A percentile compares a stretch with the other conserved stretches of the same genome.
phyloP scores from a whole-genome alignment of 257 asterid genomes.

The Jaltomata sinuosa region DNA sequence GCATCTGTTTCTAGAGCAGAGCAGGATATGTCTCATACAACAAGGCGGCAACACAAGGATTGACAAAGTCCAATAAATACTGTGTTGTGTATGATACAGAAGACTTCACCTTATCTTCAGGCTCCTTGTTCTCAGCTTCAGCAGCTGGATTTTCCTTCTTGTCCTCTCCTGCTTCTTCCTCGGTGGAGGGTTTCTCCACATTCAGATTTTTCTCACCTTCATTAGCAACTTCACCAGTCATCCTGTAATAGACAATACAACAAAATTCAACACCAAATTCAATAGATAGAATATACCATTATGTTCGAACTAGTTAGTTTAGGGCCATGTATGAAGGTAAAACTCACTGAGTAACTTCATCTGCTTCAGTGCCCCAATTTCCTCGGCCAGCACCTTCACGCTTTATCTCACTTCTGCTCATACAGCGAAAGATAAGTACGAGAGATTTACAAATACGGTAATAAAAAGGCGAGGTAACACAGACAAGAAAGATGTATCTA shows the following conservation, averaged over 20 bases:
- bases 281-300: background rate
- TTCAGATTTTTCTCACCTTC: conserved; percentile 50
- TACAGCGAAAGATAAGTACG: background rate
- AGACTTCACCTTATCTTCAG: conserved; percentile 58
- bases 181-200: conserved; percentile 39
- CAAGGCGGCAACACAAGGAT: background rate
- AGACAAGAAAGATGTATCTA: conserved; percentile 9
- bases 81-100: background rate
- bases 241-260: conserved; percentile 19
- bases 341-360: conserved; percentile 64
- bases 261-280: background rate
- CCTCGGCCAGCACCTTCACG: conserved; percentile 81
- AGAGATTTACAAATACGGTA: background rate
- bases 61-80: background rate
- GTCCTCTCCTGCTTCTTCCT: conserved; percentile 39
- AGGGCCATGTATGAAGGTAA: background rate
- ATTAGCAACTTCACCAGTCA: conserved; percentile 35
- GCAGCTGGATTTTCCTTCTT: conserved; percentile 38
- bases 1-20: background rate
- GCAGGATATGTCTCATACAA: background rate
- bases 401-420: conserved; percentile 49
- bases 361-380: conserved; percentile 74
- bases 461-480: background rate
- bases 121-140: conserved; percentile 63
- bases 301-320: background rate